A percentile compares a stretch with the other conserved stretches of the same genome.
Evolutionary conservation across 1,284 basidiomycete species (phyloP).

Genomic region (Pholiota adiposa): DNA sequence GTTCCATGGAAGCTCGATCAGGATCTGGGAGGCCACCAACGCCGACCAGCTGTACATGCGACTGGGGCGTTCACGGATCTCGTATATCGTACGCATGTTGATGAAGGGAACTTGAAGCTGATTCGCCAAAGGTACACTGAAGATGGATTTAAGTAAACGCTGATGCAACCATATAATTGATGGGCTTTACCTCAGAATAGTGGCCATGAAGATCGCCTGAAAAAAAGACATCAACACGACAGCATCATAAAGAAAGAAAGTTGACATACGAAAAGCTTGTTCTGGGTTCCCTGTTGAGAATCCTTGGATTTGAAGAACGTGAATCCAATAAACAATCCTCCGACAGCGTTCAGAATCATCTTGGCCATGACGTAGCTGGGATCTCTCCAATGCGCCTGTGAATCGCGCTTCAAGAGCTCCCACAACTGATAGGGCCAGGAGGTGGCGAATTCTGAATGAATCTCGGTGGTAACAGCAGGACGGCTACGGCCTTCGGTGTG

Average conservation of each 20-base stretch:
- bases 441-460: constrained; percentile 56
- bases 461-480: constrained; percentile 33
- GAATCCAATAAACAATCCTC: constrained; percentile 64
- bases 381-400: constrained; percentile 47
- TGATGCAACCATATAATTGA: not conserved
- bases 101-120: constrained; percentile 53
- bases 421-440: constrained; percentile 53
- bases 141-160: not conserved
- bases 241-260: not conserved
- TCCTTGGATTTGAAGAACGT: constrained; percentile 71
- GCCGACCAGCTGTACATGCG: constrained; percentile 87
- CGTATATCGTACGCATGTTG: constrained; percentile 60
- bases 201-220: constrained; percentile 52
- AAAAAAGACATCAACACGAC: not conserved
- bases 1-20: constrained; percentile 72
- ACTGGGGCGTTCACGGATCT: constrained; percentile 75
- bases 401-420: constrained; percentile 44
- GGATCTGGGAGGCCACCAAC: constrained; percentile 63
- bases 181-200: constrained; percentile 44
- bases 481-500: constrained; percentile 40
- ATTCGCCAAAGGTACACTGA: constrained; percentile 46
- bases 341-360: constrained; percentile 57
- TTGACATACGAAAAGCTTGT: constrained; percentile 72
- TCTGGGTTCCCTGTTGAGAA: constrained; percentile 76
- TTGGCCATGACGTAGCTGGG: constrained; percentile 83